A percentile compares a stretch with the other conserved stretches of the same genome.
Evolutionary conservation across 73 alveolate genomes (phyloP).

Genomic region (Stentor roeselii): DNA sequence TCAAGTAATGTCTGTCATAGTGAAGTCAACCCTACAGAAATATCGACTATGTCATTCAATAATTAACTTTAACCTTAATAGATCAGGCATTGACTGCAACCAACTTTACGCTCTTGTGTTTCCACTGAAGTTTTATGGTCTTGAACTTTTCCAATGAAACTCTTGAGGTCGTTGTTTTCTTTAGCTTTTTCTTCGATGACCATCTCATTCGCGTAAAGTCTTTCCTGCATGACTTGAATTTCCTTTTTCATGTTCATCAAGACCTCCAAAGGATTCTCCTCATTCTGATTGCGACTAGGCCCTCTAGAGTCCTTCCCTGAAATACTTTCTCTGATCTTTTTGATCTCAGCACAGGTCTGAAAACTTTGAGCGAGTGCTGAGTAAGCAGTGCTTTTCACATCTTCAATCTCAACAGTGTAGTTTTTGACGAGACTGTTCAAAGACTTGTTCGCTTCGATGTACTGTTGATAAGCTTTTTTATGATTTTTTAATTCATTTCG

Average conservation of each 20-base stretch:
- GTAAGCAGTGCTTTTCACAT: neutral
- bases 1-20: no score
- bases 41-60: no score
- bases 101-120: neutral
- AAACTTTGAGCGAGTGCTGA: neutral
- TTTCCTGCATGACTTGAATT: neutral
- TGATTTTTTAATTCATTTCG: neutral
- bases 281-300: neutral
- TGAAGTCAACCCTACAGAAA: no score
- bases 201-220: neutral
- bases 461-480: no score
- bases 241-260: neutral
- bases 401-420: neutral
- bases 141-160: neutral
- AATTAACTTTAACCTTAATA: no score
- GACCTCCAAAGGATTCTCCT: neutral
- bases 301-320: neutral
- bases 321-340: neutral
- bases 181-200: neutral
- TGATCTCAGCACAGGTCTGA: neutral
- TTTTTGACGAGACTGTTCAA: neutral
- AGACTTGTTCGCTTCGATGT: neutral
- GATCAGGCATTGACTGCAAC: neutral
- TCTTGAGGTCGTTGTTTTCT: neutral
- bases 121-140: neutral